Evolutionary conservation across 768 basidiomycete species (phyloP).

Genomic region (Rhizopogon salebrosus): DNA sequence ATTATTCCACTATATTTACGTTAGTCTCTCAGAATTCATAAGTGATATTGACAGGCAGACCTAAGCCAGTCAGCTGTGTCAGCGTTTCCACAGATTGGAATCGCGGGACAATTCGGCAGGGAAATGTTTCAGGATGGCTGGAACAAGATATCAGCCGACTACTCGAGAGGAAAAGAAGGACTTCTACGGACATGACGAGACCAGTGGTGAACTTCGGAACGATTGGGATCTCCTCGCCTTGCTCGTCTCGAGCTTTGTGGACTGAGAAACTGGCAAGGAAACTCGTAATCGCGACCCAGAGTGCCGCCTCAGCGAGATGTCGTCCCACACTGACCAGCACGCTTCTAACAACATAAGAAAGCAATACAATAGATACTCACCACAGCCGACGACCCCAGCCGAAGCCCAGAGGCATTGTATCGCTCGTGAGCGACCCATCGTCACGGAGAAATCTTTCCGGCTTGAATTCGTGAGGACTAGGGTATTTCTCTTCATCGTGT

Average conservation of each 20-base stretch:
- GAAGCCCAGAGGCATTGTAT: slow-evolving; percentile 3
- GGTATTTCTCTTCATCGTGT: slow-evolving; percentile 9
- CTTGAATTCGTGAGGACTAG: slow-evolving; percentile 4
- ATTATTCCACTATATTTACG: too few species aligned
- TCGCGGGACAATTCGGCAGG: slow-evolving; percentile 2
- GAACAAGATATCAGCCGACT: not conserved
- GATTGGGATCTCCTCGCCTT: too few species aligned
- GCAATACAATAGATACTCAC: too few species aligned
- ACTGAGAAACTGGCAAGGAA: slow-evolving; percentile 11
- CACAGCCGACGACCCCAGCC: slow-evolving; percentile 5
- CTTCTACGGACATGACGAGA: too few species aligned
- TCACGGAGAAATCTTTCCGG: slow-evolving; percentile 9
- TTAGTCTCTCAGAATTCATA: too few species aligned
- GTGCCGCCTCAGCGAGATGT: slow-evolving; percentile 33
- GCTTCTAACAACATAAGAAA: too few species aligned
- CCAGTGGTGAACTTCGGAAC: too few species aligned
- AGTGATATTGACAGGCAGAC: too few species aligned
- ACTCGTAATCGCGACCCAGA: slow-evolving; percentile 23
- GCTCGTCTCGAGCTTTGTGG: too few species aligned
- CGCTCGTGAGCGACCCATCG: slow-evolving; percentile 7
- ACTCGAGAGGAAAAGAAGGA: too few species aligned
- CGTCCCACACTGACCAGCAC: slow-evolving; percentile 32
- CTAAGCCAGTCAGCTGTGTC: too few species aligned
- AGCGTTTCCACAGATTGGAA: not conserved
- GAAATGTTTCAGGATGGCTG: slow-evolving; percentile 3